Evolutionary conservation across 2,329 filamentous ascomycete genomes (phyloP).

Genomic region (Cladosporium sp.): DNA sequence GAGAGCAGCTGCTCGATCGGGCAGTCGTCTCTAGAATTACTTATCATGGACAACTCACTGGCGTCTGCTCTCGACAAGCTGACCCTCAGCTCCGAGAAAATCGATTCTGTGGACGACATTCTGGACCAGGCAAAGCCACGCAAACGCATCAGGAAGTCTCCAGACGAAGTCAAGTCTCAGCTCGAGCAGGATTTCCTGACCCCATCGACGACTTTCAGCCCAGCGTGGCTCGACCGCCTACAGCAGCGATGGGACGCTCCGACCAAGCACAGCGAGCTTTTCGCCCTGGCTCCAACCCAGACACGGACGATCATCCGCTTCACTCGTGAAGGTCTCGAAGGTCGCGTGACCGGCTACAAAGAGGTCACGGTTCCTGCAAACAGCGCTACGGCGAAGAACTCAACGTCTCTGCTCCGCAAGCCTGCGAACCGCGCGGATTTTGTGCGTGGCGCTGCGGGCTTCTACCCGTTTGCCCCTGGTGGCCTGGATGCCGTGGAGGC

Average conservation of each 20-base stretch:
- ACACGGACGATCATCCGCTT: slow-evolving; percentile 93
- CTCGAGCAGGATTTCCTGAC: slow-evolving; percentile 73
- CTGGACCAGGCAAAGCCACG: slow-evolving; percentile 49
- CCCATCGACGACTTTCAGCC: slow-evolving; percentile 72
- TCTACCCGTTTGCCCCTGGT: slow-evolving; percentile 89
- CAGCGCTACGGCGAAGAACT: slow-evolving; percentile 90
- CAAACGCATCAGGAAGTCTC: slow-evolving; percentile 49
- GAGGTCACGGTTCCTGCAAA: slow-evolving; percentile 88
- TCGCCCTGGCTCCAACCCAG: slow-evolving; percentile 82
- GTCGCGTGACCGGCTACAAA: slow-evolving; percentile 84
- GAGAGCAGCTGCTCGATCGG: too few species aligned
- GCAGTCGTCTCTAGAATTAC: background rate
- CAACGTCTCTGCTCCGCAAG: slow-evolving; percentile 79
- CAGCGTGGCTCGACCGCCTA: slow-evolving; percentile 78
- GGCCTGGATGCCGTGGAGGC: slow-evolving; percentile 83
- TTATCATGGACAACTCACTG: slow-evolving; percentile 30
- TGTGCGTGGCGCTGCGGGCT: slow-evolving; percentile 84
- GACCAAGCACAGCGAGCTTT: slow-evolving; percentile 74
- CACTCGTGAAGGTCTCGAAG: slow-evolving; percentile 82
- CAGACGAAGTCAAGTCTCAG: slow-evolving; percentile 59
- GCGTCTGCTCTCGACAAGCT: slow-evolving; percentile 48
- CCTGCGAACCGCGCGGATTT: slow-evolving; percentile 84
- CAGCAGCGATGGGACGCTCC: slow-evolving; percentile 87
- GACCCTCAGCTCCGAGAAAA: slow-evolving; percentile 33
- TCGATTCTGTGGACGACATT: slow-evolving; percentile 50